phyloP scores from a whole-genome alignment of 1,284 basidiomycete species.

The Sphaerobolus stellatus region DNA sequence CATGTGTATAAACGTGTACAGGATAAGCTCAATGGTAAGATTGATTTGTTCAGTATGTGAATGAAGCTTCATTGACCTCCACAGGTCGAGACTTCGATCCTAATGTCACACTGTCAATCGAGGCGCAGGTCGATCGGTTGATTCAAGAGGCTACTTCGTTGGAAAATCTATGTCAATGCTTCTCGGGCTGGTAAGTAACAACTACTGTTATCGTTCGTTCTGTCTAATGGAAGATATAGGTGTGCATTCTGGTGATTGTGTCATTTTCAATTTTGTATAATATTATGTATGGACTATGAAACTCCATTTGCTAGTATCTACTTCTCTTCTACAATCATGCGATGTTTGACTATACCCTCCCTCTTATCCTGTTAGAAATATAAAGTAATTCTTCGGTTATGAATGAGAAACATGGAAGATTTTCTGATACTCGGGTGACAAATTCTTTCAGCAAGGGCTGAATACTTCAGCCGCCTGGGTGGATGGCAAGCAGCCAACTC shows the following conservation, averaged over 20 bases:
- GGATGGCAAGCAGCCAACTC: too few species aligned
- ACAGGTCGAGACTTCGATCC: conserved; percentile 89
- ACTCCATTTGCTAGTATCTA: too few species aligned
- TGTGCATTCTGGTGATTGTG: conserved; percentile 43
- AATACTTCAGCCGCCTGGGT: too few species aligned
- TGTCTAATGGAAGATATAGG: conserved; percentile 22
- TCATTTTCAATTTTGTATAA: too few species aligned
- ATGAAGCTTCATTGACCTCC: conserved; percentile 8
- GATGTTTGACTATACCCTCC: too few species aligned
- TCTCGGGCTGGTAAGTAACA: conserved; percentile 90
- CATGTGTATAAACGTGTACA: conserved; percentile 92
- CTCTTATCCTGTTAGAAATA: too few species aligned
- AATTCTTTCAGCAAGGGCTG: too few species aligned
- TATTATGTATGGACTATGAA: too few species aligned
- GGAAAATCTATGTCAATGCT: conserved; percentile 94
- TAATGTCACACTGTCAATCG: conserved; percentile 67
- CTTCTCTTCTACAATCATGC: too few species aligned
- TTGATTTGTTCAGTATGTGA: conserved; percentile 5
- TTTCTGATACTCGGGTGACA: too few species aligned
- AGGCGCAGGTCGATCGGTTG: conserved; percentile 84
- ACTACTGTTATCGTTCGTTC: conserved; percentile 1
- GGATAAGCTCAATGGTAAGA: conserved; percentile 84
- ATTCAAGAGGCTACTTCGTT: conserved; percentile 89
- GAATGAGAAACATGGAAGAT: too few species aligned
- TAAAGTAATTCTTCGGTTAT: too few species aligned